Base-by-base conservation (phyloP, 768 basidiomycete genomes). In the Leccinellum albellum region DNA sequence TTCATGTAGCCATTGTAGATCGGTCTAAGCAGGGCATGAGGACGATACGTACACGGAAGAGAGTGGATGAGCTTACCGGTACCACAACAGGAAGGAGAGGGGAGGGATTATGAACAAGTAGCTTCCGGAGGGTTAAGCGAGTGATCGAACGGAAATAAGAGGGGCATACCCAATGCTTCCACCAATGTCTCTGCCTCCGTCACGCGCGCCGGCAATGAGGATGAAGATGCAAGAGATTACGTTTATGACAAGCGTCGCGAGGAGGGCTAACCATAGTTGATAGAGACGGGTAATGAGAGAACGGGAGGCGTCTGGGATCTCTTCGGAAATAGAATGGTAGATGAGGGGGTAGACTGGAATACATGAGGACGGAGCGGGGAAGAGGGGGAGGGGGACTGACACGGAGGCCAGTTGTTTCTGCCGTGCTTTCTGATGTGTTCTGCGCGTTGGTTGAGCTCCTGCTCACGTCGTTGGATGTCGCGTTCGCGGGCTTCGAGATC, bases 1-100 rank as follows among this genome's bases (percentile, higher is more conserved):
- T 97, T 96, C 87, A 94, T 92, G 78, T 93, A 96, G 53, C 91
- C 95, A 65, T 97, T 95, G 78, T 98, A 98, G 69, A 95, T 91
- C 15, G 96, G 95, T 66, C 93, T 93, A 66, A 35, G 32, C 40
- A 24, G 37, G 51, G 54, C 28, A 57, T 55, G 9, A 66, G 52
- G 54, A 35, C 51, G 33, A 54, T 20, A 35, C 28, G 28, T 6
- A 28, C 58, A 59, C 15, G 44, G 55, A 51, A 24, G 44, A 55
- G 51, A 51, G 48, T 47, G 33, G 53, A 42, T 51, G 62, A 23
- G 70, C 88, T 66, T 61, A 89, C 91, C 94, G 85, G 72, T 96
- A 99, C 96, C 96, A 98, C 60, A 94, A 79, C 59, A 98, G 78
- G 78, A 99, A 98, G 14, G 91, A 94, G 33, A 85, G 71, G 35